Percentiles rank a stretch among this genome's conserved stretches.
phyloP scores from a whole-genome alignment of 2,329 filamentous ascomycete genomes.

The Colletotrichum simmondsii region DNA sequence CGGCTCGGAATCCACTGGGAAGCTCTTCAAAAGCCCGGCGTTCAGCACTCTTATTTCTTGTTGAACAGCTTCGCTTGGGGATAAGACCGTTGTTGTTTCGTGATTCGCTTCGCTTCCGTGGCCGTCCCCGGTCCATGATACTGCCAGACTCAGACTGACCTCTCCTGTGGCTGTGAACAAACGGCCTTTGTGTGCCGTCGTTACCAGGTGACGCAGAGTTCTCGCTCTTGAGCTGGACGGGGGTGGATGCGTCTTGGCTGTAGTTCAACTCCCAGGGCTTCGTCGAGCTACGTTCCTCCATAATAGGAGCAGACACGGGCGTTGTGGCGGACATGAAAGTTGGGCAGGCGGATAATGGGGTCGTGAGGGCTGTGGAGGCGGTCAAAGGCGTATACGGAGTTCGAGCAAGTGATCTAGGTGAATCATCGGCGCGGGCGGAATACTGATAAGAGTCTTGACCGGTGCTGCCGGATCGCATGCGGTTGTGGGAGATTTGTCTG shows the following conservation, averaged over 20 bases:
- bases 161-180: constrained; percentile 57
- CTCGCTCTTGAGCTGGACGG: constrained; percentile 43
- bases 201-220: constrained; percentile 43
- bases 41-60: constrained; percentile 56
- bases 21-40: constrained; percentile 69
- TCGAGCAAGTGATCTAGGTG: constrained; percentile 51
- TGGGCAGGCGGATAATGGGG: constrained; percentile 56
- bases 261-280: constrained; percentile 54
- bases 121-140: constrained; percentile 71
- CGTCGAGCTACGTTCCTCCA: constrained; percentile 55
- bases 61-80: constrained; percentile 50
- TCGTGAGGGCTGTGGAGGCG: constrained; percentile 51
- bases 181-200: constrained; percentile 41
- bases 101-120: constrained; percentile 62
- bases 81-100: constrained; percentile 49
- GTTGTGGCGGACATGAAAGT: constrained; percentile 37
- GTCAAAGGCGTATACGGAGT: constrained; percentile 59
- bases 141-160: constrained; percentile 67
- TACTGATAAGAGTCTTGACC: constrained; percentile 52
- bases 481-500: constrained; percentile 54
- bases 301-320: constrained; percentile 59
- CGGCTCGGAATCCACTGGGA: constrained; percentile 66
- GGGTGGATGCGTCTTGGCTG: constrained; percentile 39
- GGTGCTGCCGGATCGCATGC: constrained; percentile 58
- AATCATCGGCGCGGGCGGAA: constrained; percentile 57